Evolutionary conservation across 805 yeast genomes (phyloP), one percentile per base, ranked within the genome.

Genomic region (Pichia thaimueangensis): DNA sequence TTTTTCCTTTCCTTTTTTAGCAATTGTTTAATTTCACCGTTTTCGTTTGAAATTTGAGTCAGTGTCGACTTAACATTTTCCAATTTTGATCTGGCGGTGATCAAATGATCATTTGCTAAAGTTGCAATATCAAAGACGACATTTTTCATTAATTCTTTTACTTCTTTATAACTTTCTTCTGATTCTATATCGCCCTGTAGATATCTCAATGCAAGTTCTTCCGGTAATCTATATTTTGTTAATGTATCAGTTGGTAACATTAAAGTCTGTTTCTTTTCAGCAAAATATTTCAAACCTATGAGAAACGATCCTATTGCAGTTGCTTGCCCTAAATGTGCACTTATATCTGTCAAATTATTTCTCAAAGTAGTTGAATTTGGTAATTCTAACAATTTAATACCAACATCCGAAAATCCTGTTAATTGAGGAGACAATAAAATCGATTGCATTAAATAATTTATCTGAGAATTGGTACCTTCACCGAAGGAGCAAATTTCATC

Each of bases 321-420:
- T 2, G 93, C 85, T 58, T 86, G 94, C 6, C 95, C 95, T 30
- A 86, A 62, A 60, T 86, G 95, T 0, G 94, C 93, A 10, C 78
- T 73, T 9, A 81, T 72, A 47, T 82, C 86, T 27, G 78, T 70
- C 8, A 78, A 62, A 5, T 58, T 50, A 15, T 60, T 59, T 32
- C 56, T 45, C 13, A 58, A 34, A 8, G 38, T 38, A 7, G 42
- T 42, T 0, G 53, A 35, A 45, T 71, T 75, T 34, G 77, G 70
- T 20, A 61, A 55, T 45, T 74, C 77, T 27, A 82, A 58, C 25
- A 78, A 54, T 31, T 62, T 57, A 12, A 74, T 68, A 0, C 76
- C 68, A 8, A 48, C 42, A 16, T 41, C 41, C 1, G 63, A 55
- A 1, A 79, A 73, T 0, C 85, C 86, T 1, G 82, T 70, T 7